A percentile compares a stretch with the other conserved stretches of the same genome.
Evolutionary conservation across 345 rosid genomes (phyloP).

Genomic region (Populus simonii): DNA sequence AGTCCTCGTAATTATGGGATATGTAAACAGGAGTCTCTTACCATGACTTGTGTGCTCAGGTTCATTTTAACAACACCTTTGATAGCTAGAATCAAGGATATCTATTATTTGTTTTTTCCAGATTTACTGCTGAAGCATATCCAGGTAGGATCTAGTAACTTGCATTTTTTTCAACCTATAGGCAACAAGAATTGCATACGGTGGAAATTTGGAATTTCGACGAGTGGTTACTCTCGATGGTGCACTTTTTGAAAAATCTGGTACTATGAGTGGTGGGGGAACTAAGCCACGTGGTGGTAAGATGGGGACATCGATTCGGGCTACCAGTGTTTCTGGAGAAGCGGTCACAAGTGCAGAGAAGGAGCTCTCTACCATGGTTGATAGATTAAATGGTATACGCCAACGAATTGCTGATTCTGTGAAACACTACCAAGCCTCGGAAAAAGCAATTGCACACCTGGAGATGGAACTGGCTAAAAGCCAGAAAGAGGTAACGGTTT

Average conservation of each 20-base stretch:
- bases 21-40: background rate
- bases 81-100: background rate
- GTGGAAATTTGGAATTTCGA: slow-evolving; percentile 73
- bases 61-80: background rate
- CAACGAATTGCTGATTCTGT: slow-evolving; percentile 63
- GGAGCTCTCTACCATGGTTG: slow-evolving; percentile 59
- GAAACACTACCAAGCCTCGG: slow-evolving; percentile 58
- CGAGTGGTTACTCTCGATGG: slow-evolving; percentile 96
- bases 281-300: slow-evolving; percentile 91
- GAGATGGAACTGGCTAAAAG: slow-evolving; percentile 90
- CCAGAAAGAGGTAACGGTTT: slow-evolving; percentile 66
- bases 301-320: slow-evolving; percentile 93
- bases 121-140: background rate
- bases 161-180: slow-evolving; percentile 19
- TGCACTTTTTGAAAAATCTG: slow-evolving; percentile 90
- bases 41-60: background rate
- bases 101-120: background rate
- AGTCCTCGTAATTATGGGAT: background rate
- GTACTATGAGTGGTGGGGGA: slow-evolving; percentile 99
- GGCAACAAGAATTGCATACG: slow-evolving; percentile 92
- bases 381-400: slow-evolving; percentile 51
- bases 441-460: slow-evolving; percentile 51
- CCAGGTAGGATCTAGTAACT: background rate
- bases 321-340: slow-evolving; percentile 70
- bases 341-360: slow-evolving; percentile 61